Evolutionary conservation across 2,329 filamentous ascomycete species (phyloP).

Genomic region (Stachybotrys chartarum): DNA sequence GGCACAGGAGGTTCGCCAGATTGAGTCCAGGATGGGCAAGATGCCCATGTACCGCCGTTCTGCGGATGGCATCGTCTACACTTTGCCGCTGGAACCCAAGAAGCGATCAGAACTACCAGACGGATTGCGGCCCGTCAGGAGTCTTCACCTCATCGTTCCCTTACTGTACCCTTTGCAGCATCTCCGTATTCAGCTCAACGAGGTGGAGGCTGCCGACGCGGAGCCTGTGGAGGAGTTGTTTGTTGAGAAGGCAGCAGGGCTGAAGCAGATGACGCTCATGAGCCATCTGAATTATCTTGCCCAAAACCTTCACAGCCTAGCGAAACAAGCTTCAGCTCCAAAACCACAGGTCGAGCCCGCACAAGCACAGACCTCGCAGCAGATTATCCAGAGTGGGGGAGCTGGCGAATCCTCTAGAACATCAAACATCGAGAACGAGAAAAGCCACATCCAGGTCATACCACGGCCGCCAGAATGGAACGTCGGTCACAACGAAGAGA

Average conservation of each 20-base stretch:
- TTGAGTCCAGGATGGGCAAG: slow-evolving; percentile 68
- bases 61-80: slow-evolving; percentile 62
- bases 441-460: slow-evolving; percentile 63
- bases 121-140: slow-evolving; percentile 53
- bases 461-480: slow-evolving; percentile 73
- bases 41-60: slow-evolving; percentile 61
- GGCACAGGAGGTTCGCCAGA: slow-evolving; percentile 60
- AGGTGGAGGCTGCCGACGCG: slow-evolving; percentile 52
- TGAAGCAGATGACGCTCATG: slow-evolving; percentile 57
- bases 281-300: slow-evolving; percentile 69
- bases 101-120: slow-evolving; percentile 53
- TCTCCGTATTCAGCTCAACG: slow-evolving; percentile 58
- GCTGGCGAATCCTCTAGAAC: slow-evolving; percentile 5
- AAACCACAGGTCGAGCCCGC: slow-evolving; percentile 10
- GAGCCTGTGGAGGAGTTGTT: slow-evolving; percentile 61
- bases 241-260: slow-evolving; percentile 45
- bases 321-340: slow-evolving; percentile 40
- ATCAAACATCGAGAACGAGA: slow-evolving; percentile 26
- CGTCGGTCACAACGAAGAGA: slow-evolving; percentile 23
- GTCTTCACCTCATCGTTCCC: slow-evolving; percentile 63
- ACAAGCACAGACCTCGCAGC: slow-evolving; percentile 5
- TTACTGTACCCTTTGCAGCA: slow-evolving; percentile 64
- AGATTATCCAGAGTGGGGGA: background rate
- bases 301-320: slow-evolving; percentile 62
- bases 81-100: slow-evolving; percentile 61